Conservation (phyloP, 108 stramenopile genomes). For the Skeletonema menzelii region DNA sequence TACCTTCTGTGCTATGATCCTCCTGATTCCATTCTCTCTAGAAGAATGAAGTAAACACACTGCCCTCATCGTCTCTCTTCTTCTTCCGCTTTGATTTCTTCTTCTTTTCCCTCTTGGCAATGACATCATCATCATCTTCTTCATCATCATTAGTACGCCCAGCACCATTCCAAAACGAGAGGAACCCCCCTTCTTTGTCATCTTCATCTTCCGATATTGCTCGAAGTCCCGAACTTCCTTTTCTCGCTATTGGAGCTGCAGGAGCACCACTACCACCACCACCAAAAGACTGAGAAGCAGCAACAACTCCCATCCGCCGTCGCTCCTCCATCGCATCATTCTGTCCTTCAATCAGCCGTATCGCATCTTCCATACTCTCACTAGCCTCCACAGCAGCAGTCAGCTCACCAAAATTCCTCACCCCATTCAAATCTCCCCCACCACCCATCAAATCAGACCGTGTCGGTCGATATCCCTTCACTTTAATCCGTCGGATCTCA, state of each 20-base stretch:
- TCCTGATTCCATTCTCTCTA: not conserved
- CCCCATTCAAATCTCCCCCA: not conserved
- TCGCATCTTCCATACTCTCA: conserved; percentile 30
- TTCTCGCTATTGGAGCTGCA: not conserved
- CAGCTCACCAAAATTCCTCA: conserved; percentile 21
- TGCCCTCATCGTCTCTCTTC: conserved; percentile 21
- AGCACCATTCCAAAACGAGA: conserved; percentile 19
- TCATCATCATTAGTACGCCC: conserved; percentile 5
- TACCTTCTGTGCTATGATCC: not conserved
- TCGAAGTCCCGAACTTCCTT: not conserved
- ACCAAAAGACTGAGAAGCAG: not conserved
- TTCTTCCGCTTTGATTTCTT: conserved; percentile 28
- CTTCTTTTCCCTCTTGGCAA: conserved; percentile 17
- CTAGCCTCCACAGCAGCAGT: conserved; percentile 27
- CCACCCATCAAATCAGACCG: conserved; percentile 24
- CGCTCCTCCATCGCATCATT: conserved; percentile 36
- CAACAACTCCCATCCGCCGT: not conserved
- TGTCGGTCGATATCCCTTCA: conserved; percentile 40
- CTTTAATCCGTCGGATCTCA: conserved; percentile 31
- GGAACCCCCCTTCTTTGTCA: conserved; percentile 17
- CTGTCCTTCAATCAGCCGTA: conserved; percentile 36
- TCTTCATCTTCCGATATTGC: conserved; percentile 17
- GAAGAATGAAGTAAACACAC: conserved; percentile 37
- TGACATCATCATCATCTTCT: conserved; percentile 1
- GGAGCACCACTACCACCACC: not conserved